Base-by-base conservation (phyloP, 2,329 filamentous ascomycete genomes). In the Raffaelea deltoideospora region DNA sequence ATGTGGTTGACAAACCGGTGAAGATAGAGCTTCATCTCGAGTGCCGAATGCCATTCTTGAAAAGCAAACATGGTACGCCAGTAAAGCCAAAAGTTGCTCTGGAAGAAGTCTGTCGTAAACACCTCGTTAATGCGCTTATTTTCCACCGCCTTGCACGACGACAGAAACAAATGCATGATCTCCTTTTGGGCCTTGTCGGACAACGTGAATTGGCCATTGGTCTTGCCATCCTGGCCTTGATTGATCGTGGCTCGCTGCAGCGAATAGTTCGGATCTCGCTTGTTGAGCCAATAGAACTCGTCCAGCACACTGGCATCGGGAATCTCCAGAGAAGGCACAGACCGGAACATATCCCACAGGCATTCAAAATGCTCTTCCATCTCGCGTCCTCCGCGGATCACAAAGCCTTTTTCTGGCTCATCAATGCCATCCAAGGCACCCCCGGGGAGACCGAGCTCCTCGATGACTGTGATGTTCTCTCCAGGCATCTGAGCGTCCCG, bases 81-180 rank as follows among this genome's bases (percentile, higher is more conserved):
- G 45, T 53, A 51, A 34, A 51, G 50, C 55, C 55, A 57, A 36
- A 58, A 58, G 34, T 55, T 54, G 21, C 50, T 54, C 35, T 49
- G 32, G 41, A 57, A 58, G 37, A 58, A 56, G 17, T 47, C 48
- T 9, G 41, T 40, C 17, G 41, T 38, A 27, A 52, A 45, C 33
- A 50, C 38, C 26, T 53, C 50, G 35, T 51, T 47, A 31, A 54
- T 53, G 19, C 45, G 48, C 37, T 51, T 53, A 15, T 44, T 45
- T 32, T 50, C 48, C 10, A 50, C 35, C 38, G 46, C 42, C 21
- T 46, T 41, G 43, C 48, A 40, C 35, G 48, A 30, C 35, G 43
- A 9, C 44, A 58, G 50, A 10, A 59, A 49, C 7, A 53, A 42
- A 5, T 47, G 46, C 34, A 57, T 49, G n/a, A 58, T 42, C 26